phyloP scores from a whole-genome alignment of 805 yeast genomes.

The Pichia sporocuriosa region DNA sequence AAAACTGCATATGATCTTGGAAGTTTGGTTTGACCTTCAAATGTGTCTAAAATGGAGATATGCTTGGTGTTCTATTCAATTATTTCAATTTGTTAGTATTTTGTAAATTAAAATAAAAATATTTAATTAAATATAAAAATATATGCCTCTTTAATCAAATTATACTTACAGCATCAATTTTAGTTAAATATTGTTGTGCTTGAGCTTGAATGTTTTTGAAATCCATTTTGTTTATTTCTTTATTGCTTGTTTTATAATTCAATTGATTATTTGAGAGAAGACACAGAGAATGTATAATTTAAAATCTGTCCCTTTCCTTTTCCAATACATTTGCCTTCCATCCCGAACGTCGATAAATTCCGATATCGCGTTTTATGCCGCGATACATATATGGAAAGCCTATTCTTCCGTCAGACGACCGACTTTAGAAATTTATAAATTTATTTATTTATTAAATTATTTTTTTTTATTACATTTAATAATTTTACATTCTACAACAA shows the following conservation, averaged over 20 bases:
- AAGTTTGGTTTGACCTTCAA: slow-evolving; percentile 39
- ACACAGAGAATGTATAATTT: background rate
- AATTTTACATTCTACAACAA: too few species aligned
- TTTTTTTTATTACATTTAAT: too few species aligned
- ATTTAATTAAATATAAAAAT: too few species aligned
- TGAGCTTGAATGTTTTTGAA: slow-evolving; percentile 24
- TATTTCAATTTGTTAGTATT: slow-evolving; percentile 1
- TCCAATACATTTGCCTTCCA: background rate
- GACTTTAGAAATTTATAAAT: too few species aligned
- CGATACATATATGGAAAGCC: too few species aligned
- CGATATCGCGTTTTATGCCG: background rate
- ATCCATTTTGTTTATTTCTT: slow-evolving; percentile 19
- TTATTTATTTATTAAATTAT: too few species aligned
- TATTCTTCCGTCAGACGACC: background rate
- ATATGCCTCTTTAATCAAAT: background rate
- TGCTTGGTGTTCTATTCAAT: slow-evolving; percentile 21
- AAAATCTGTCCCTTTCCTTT: background rate
- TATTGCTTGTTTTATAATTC: background rate
- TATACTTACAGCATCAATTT: slow-evolving; percentile 22
- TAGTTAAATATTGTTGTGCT: slow-evolving; percentile 21
- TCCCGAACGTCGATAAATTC: too few species aligned
- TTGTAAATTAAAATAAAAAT: too few species aligned
- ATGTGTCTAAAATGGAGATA: slow-evolving; percentile 29
- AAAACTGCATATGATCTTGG: slow-evolving; percentile 85
- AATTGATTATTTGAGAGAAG: background rate